Conservation (phyloP, 495 filamentous ascomycete species). For the Hyaloscypha hepaticicola region DNA sequence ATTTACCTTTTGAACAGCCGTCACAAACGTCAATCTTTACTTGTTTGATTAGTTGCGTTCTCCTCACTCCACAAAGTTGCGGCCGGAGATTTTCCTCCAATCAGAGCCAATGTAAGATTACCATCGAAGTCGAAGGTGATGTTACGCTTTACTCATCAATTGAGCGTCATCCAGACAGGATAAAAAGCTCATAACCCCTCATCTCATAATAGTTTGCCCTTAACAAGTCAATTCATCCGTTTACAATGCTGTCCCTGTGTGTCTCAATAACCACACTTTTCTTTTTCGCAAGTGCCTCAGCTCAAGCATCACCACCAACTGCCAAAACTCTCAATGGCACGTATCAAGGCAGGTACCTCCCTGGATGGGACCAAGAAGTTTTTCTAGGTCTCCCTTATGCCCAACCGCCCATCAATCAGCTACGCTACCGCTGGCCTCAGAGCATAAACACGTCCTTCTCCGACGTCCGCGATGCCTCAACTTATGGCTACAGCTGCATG, state of each 20-base stretch:
- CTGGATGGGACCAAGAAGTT: constrained; percentile 47
- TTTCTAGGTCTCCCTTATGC: constrained; percentile 60
- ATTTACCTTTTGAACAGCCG: no score
- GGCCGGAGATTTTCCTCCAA: background rate
- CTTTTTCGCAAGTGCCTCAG: background rate
- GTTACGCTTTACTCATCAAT: background rate
- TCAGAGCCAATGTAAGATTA: background rate
- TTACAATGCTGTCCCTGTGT: background rate
- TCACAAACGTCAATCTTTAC: no score
- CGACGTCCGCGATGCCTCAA: constrained; percentile 51
- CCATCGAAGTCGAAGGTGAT: background rate
- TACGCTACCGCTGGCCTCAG: constrained; percentile 46
- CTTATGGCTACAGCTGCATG: constrained; percentile 53
- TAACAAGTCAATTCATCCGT: background rate
- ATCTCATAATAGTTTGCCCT: background rate
- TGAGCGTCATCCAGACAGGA: background rate
- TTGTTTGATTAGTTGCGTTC: background rate
- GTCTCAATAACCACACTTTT: background rate
- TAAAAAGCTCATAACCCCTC: background rate
- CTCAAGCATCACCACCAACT: constrained; percentile 4
- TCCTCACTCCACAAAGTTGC: background rate
- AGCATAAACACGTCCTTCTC: constrained; percentile 39
- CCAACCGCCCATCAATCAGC: constrained; percentile 44
- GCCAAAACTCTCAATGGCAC: constrained; percentile 41
- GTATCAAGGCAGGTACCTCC: constrained; percentile 40